Conservation (phyloP, 2,329 filamentous ascomycete species). For the Bipolaris zeicola region DNA sequence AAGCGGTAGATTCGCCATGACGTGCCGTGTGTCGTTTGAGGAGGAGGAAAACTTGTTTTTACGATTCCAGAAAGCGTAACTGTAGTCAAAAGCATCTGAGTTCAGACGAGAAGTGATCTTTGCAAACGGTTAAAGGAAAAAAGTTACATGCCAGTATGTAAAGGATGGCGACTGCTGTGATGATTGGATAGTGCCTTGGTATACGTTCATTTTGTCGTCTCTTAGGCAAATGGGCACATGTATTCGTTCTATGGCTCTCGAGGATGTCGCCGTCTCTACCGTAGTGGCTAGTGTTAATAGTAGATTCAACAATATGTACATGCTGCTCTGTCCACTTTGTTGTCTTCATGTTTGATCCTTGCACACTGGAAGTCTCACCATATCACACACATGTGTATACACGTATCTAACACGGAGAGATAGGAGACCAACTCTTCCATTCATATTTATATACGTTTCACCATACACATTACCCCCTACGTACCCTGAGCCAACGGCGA, state of each 20-base stretch:
- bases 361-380: too few species aligned
- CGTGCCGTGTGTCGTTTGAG: background rate
- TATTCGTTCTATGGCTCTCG: background rate
- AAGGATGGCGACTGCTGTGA: too few species aligned
- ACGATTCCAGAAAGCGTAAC: background rate
- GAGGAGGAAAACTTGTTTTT: background rate
- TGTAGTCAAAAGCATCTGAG: background rate
- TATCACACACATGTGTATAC: background rate
- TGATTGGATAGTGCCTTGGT: background rate
- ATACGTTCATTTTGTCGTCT: background rate
- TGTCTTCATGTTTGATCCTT: background rate
- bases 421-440: background rate
- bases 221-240: background rate
- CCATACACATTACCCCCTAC: too few species aligned
- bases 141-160: background rate
- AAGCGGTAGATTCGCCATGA: slow-evolving; percentile 42
- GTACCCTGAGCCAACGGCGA: too few species aligned
- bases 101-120: background rate
- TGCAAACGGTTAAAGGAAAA: background rate
- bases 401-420: background rate
- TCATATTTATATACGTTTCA: too few species aligned
- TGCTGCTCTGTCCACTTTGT: background rate
- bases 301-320: background rate
- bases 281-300: background rate
- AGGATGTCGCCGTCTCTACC: background rate